These are phyloP conservation scores for Euclidium syriacum DNA, from an alignment of 345 rosid species.

Conservation along the genomic window DNA sequence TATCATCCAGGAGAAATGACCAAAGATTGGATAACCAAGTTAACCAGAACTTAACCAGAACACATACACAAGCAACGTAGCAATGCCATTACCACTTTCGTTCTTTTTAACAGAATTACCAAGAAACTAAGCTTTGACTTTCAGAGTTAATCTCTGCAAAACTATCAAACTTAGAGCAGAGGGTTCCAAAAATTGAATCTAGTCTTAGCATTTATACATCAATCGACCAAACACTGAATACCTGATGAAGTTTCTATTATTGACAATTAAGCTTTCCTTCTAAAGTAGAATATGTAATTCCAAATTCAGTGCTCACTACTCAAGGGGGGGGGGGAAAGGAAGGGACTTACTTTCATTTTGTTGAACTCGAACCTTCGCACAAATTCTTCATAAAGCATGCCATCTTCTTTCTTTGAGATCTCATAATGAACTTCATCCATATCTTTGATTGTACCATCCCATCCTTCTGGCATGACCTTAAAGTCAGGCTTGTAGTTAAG, in stretches of 20 bases:
- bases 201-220: background rate
- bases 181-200: background rate
- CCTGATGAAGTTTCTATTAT: background rate
- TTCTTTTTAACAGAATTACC: background rate
- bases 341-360: constrained; percentile 71
- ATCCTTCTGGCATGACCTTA: constrained; percentile 98
- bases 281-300: background rate
- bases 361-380: constrained; percentile 77
- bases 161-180: background rate
- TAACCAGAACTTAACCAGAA: background rate
- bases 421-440: constrained; percentile 91
- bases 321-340: background rate
- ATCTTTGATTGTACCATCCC: constrained; percentile 94
- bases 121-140: background rate
- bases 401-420: constrained; percentile 98
- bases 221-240: background rate
- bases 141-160: background rate
- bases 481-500: constrained; percentile 90
- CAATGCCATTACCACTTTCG: background rate
- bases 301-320: too few relatives aligned
- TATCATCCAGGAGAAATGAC: constrained; percentile 1
- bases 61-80: background rate
- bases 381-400: constrained; percentile 79
- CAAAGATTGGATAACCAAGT: background rate
- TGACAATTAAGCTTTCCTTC: background rate